Evolutionary conservation across 257 asterid species (phyloP), one percentile per base, ranked within the genome.

Genomic region (Solanum chiquidenum): DNA sequence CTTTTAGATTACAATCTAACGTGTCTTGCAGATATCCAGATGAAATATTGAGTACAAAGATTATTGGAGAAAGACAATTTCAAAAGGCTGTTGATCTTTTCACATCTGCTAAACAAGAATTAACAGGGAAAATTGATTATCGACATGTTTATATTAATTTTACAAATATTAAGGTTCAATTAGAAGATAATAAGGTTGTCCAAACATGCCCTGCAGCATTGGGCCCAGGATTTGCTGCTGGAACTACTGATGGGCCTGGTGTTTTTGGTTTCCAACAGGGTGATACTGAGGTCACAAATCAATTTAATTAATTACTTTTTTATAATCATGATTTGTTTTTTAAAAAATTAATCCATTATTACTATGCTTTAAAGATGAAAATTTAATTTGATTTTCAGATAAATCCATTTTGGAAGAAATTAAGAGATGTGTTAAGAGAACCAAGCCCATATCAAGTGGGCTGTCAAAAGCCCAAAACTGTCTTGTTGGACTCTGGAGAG

Each of bases 231-330:
- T 94, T 93, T 83, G 96, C 96, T 2, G 96, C 96, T 5, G 96
- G 97, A 79, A 94, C 97, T n/a, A 94, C 96, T 8, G 95, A 93
- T 55, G 97, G 96, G 8, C 97, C 96, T 12, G 97, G 96, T n/a
- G 92, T 58, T 79, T 92, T 91, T 10, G 94, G 93, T 64, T 94
- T 94, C 37, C 92, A 91, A 86, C 96, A 94, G 79, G 96, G 97
- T 21, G 95, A 94, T 74, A 89, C 87, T 20, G 87, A 92, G 96
- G 96, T 92, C 12, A 82, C 88, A 38, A 35, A 31, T 18, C 20
- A 20, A 55, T 58, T 21, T 55, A 20, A 55, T 58, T 21, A 68
- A 68, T 33, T 27, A 71, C 3, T 0, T 75, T 4, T 23, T 14
- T 75, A 21, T 23, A 37, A 37, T 23, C 55, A 3, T 37, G 33